Base-by-base conservation (phyloP, 306 rosid genomes). In the Hippophae rhamnoides region DNA sequence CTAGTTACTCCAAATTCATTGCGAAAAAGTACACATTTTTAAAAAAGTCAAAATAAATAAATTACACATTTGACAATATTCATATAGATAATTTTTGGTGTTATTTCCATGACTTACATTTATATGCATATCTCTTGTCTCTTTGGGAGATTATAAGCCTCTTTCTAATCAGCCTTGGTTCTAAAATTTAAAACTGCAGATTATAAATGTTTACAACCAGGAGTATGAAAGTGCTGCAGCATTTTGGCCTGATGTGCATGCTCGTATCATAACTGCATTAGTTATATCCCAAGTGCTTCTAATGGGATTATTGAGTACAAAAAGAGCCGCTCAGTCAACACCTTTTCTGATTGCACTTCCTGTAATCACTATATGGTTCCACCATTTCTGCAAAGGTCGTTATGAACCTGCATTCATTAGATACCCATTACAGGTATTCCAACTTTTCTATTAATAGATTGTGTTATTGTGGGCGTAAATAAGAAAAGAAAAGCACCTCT, bases 231-330 rank as follows among this genome's bases (percentile, higher is more conserved):
- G 99, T 47, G 90, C 64, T 3, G 99, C 99, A 0, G 97, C 97
- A 51, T 93, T 88, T 85, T 93, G 99, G 99, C 99, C 99, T 6
- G 97, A 84, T 77, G 99, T 93, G 66, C 95, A 88, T 60, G 69
- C 78, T 11, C 99, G 99, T n/a, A 7, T 88, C 43, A 41, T 88
- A 11, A n/a, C 65, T 18, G 99, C 94, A n/a, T 64, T 93, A 80
- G 31, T 84, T 47, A 68, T 84, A 64, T 86, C 99, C 6, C 99
- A 93, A 67, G 13, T 88, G 69, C 54, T 82, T 74, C 69, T 88
- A 38, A 63, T 93, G 78, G 99, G 99, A 68, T 70, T 93, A 58
- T 47, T 93, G 54, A 79, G 67, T 61, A 88, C 99, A 56, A 93
- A 86, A 73, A 0, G 7, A 13, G 81, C 86, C 57, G 95, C 95